Evolutionary conservation across 768 basidiomycete genomes (phyloP).

Genomic region (Sutorius australiensis): DNA sequence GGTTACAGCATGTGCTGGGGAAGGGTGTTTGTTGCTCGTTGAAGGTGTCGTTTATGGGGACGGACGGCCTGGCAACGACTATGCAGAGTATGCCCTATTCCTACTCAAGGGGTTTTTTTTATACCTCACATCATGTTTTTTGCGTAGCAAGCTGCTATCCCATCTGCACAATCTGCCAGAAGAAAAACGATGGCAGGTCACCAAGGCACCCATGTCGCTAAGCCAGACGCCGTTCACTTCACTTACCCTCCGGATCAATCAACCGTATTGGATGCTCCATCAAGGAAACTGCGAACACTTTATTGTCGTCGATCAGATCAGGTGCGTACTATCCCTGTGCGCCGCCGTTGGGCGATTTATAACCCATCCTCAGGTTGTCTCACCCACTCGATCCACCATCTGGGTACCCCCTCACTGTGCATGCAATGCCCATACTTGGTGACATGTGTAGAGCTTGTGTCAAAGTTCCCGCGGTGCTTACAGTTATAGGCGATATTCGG

Average conservation of each 20-base stretch:
- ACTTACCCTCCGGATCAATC: conserved; percentile 58
- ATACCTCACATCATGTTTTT: background rate
- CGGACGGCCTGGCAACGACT: conserved; percentile 45
- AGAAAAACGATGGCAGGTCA: conserved; percentile 31
- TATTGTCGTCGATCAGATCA: conserved; percentile 66
- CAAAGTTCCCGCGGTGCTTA: conserved; percentile 65
- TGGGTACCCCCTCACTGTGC: conserved; percentile 66
- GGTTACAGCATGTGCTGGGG: conserved; percentile 7
- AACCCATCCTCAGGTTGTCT: conserved; percentile 42
- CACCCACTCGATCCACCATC: conserved; percentile 53
- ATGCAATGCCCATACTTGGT: conserved; percentile 57
- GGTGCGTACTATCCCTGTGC: conserved; percentile 37
- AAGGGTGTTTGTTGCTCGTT: conserved; percentile 55
- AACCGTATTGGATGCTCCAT: conserved; percentile 82
- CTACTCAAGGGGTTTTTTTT: background rate
- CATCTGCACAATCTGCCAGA: conserved; percentile 33
- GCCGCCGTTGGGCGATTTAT: background rate
- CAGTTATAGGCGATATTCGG: conserved; percentile 67
- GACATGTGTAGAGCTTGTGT: conserved; percentile 66
- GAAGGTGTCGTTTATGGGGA: conserved; percentile 60
- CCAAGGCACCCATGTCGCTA: conserved; percentile 42
- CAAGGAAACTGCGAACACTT: conserved; percentile 82
- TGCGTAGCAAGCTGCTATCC: conserved; percentile 44
- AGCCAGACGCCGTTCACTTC: conserved; percentile 48
- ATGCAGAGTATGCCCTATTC: conserved; percentile 46